Percentiles rank a stretch among this genome's conserved stretches.
Evolutionary conservation across 352 stramenopile genomes (phyloP).

Genomic region (Phytophthora quininea): DNA sequence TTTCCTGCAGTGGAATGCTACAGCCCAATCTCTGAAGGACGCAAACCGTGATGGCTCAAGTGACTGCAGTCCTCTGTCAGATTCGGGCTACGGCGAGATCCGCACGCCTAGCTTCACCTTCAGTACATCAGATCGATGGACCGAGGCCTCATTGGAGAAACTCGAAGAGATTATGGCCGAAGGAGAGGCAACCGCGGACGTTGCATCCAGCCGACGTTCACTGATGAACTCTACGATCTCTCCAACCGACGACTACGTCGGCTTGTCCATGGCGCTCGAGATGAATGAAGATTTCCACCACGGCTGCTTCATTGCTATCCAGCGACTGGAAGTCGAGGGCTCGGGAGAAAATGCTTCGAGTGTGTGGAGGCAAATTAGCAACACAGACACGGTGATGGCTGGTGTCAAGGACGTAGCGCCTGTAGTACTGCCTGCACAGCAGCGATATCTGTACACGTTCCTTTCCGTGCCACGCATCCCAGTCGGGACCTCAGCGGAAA

Average conservation of each 20-base stretch:
- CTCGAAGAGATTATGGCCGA: slow-evolving; percentile 54
- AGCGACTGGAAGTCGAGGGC: slow-evolving; percentile 54
- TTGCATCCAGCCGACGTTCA: slow-evolving; percentile 22
- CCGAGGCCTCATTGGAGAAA: slow-evolving; percentile 44
- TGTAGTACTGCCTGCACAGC: slow-evolving; percentile 28
- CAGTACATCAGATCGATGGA: slow-evolving; percentile 71
- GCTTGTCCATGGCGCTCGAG: slow-evolving; percentile 83
- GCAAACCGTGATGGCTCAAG: slow-evolving; percentile 50
- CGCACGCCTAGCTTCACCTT: slow-evolving; percentile 81
- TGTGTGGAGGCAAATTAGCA: slow-evolving; percentile 79
- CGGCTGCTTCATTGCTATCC: slow-evolving; percentile 83
- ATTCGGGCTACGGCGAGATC: slow-evolving; percentile 76
- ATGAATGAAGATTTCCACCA: slow-evolving; percentile 79
- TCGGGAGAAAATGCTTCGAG: slow-evolving; percentile 36
- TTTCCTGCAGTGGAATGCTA: slow-evolving; percentile 90
- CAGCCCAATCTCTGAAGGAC: slow-evolving; percentile 80
- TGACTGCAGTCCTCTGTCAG: slow-evolving; percentile 55
- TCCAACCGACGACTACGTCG: slow-evolving; percentile 66
- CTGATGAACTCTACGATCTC: slow-evolving; percentile 42
- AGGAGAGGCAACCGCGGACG: slow-evolving; percentile 32
- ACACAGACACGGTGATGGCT: slow-evolving; percentile 80
- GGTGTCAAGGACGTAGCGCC: slow-evolving; percentile 53
- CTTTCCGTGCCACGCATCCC: slow-evolving; percentile 81
- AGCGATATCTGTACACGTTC: slow-evolving; percentile 81
- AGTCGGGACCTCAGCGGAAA: slow-evolving; percentile 60